phyloP scores from a whole-genome alignment of 192 early-diverging fungal genomes.

The Coemansia sp. region DNA sequence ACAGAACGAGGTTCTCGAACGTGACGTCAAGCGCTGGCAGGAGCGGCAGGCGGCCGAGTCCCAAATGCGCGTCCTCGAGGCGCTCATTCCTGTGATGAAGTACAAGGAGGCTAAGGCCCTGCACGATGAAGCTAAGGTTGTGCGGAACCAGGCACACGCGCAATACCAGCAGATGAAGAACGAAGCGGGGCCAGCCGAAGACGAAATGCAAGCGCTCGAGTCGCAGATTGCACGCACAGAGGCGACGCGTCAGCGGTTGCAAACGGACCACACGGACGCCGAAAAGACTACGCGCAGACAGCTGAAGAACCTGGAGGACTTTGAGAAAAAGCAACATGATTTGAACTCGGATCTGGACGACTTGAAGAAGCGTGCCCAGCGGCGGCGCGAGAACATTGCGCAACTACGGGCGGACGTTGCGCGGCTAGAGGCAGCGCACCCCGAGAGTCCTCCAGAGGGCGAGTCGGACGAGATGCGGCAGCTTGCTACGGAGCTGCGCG shows the following conservation, averaged over 20 bases:
- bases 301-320: constrained; percentile 13
- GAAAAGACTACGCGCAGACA: constrained; percentile 24
- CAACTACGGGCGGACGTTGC: constrained; percentile 41
- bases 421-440: constrained; percentile 27
- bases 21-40: constrained; percentile 71
- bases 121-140: constrained; percentile 57
- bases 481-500: constrained; percentile 33
- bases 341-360: constrained; percentile 30
- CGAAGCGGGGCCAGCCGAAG: constrained; percentile 18
- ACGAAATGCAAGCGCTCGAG: constrained; percentile 45
- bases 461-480: constrained; percentile 25
- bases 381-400: constrained; percentile 43
- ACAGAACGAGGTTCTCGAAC: constrained; percentile 69
- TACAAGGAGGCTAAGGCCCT: constrained; percentile 61
- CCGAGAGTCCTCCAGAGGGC: constrained; percentile 2
- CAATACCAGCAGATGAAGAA: constrained; percentile 41
- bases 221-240: constrained; percentile 18
- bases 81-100: constrained; percentile 62
- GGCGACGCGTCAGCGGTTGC: constrained; percentile 9
- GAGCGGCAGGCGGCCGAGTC: constrained; percentile 68
- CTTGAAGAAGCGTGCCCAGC: constrained; percentile 31
- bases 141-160: constrained; percentile 33
- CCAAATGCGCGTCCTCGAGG: constrained; percentile 61
- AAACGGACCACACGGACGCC: constrained; percentile 8
- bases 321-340: constrained; percentile 32